These are phyloP conservation scores for Cladosporium sp. DNA, from an alignment of 2,329 filamentous ascomycete species.

Conservation along the genomic window DNA sequence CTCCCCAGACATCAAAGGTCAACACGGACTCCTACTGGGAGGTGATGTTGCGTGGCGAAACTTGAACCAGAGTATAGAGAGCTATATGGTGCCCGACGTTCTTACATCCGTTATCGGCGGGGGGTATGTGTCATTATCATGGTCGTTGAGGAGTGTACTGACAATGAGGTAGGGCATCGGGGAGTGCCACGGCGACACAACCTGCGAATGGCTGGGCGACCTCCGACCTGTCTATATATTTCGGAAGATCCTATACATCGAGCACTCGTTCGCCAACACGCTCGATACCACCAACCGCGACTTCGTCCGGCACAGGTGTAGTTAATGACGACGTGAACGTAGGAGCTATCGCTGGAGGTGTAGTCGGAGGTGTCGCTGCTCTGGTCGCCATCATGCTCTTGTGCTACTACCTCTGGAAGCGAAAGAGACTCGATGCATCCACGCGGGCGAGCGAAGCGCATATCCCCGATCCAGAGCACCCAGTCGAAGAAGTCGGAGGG, in stretches of 20 bases:
- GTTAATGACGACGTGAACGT: constrained; percentile 22
- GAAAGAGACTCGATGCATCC: not conserved
- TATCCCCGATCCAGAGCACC: not conserved
- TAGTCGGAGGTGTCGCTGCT: constrained; percentile 35
- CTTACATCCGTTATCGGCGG: not conserved
- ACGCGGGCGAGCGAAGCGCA: not conserved
- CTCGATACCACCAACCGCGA: constrained; percentile 13
- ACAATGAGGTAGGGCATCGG: constrained; percentile 35
- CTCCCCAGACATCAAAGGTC: too few relatives aligned
- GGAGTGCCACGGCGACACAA: constrained; percentile 51
- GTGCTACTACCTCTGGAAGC: constrained; percentile 20
- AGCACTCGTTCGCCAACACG: constrained; percentile 49
- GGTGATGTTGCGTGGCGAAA: too few relatives aligned
- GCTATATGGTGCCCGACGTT: too few relatives aligned
- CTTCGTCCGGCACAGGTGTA: not conserved
- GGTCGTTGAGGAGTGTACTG: not conserved
- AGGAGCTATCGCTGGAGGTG: constrained; percentile 37
- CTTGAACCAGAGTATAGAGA: not conserved
- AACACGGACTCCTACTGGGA: too few relatives aligned
- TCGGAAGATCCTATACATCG: constrained; percentile 48
- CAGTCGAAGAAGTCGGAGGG: not conserved
- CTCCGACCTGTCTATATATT: constrained; percentile 51
- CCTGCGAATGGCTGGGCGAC: constrained; percentile 50
- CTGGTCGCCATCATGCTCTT: constrained; percentile 23
- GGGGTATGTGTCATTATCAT: not conserved